phyloP scores from a whole-genome alignment of 2,329 filamentous ascomycete species.

The Talaromyces marneffei region DNA sequence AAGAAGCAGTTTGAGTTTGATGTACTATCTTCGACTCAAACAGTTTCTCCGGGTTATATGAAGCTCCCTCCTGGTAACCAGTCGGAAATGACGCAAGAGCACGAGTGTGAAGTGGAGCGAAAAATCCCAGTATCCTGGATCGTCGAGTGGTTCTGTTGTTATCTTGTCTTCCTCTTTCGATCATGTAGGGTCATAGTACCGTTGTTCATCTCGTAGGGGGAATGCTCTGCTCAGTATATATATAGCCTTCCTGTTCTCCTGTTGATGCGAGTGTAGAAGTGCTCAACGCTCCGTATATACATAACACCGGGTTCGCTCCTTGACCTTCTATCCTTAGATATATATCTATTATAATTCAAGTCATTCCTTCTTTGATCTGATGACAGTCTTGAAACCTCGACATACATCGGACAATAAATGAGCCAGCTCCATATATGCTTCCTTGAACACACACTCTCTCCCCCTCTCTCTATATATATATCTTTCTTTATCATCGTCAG shows the following conservation, averaged over 20 bases:
- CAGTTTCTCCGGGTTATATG: neutral
- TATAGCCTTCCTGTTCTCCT: neutral
- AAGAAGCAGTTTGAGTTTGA: neutral
- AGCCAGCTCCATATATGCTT: neutral
- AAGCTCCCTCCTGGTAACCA: constrained; percentile 6
- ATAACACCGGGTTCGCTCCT: neutral
- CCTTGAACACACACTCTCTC: no score
- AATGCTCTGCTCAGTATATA: neutral
- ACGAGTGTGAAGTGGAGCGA: neutral
- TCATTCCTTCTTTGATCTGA: neutral
- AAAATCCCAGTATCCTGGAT: neutral
- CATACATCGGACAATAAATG: neutral
- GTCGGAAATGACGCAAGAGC: neutral
- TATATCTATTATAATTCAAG: neutral
- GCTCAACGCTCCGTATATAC: neutral
- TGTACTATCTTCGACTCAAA: neutral
- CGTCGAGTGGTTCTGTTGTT: neutral
- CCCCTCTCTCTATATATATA: neutral
- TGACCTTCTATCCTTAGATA: no score
- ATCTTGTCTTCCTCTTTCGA: neutral
- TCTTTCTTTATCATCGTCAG: neutral
- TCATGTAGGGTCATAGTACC: neutral
- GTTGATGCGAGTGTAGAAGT: neutral
- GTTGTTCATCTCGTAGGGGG: neutral
- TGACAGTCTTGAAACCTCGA: neutral